Base-by-base conservation (phyloP, 2,329 filamentous ascomycete species). In the Cadophora malorum region DNA sequence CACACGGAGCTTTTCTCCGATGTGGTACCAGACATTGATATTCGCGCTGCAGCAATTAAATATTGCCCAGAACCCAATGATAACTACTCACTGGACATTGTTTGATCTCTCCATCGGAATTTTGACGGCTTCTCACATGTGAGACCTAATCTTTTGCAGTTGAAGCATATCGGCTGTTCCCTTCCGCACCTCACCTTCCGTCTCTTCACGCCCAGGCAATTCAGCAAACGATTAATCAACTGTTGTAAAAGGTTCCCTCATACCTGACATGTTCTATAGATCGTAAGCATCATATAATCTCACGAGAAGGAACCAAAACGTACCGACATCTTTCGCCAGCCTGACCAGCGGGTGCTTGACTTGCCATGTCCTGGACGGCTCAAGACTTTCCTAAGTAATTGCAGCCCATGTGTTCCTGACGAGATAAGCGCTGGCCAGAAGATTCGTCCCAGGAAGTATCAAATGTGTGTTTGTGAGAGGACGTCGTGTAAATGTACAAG, bases 241-340 rank as follows among this genome's bases (percentile, higher is more conserved):
- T 28, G 5, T 28, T 1, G 33, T 2, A 10, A 12, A 23, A 38
- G 28, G 28, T 28, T 14, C 49, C 6, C 6, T 7, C 61, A 16
- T 19, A 63, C 61, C 47, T 63, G 61, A n/a, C 61, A 63, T 10
- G 61, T 63, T 25, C 61, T 63, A 53, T 31, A 25, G 2, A 41
- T 16, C 0, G n/a, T 63, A 8, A 53, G 45, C 8, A 25, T 21
- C 2, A 4, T 7, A 1, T 23, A 3, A 21, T 9, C 12, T 16
- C 16, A 16, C 5, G 31, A 9, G 31, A 4, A 9, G 3, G 28
- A 49, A 14, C 23, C 9, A 28, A 38, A 8, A 63, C 61, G 41
- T 63, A 63, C 61, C 47, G 61, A 63, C 53, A 65, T 41, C 55
- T 52, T 60, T 53, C 45, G 41, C n/a, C 55, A 41, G 23, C 50